Percentiles rank a stretch among this genome's conserved stretches.
Conservation (phyloP, 495 filamentous ascomycete genomes). For the Podospora tetraspora region DNA sequence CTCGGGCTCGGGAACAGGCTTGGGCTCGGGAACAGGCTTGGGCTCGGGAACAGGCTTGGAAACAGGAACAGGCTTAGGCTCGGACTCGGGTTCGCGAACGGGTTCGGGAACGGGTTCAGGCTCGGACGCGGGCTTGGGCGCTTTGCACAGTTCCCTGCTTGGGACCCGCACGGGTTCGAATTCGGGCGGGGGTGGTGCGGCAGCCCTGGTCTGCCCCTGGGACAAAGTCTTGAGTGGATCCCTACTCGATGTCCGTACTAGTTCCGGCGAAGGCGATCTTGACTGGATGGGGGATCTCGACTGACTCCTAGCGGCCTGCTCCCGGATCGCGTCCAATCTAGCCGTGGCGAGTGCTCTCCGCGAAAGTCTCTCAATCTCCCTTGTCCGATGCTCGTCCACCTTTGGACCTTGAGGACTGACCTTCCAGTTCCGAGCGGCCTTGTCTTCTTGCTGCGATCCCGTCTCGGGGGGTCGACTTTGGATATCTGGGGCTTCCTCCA, state of each 20-base stretch:
- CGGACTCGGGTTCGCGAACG: not conserved
- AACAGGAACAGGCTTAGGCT: not conserved
- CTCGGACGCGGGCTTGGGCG: not conserved
- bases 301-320: constrained; percentile 43
- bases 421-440: constrained; percentile 3
- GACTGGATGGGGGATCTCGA: constrained; percentile 36
- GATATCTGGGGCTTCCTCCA: not conserved
- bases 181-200: constrained; percentile 25
- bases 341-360: constrained; percentile 55
- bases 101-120: not conserved
- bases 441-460: not conserved
- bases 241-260: constrained; percentile 20
- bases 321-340: constrained; percentile 53
- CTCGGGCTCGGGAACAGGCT: not conserved
- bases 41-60: not conserved
- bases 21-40: not conserved
- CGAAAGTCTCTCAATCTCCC: constrained; percentile 56
- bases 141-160: not conserved
- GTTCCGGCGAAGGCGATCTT: constrained; percentile 33
- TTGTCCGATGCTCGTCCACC: constrained; percentile 51
- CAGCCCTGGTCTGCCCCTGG: constrained; percentile 23
- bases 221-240: constrained; percentile 20
- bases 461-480: not conserved
- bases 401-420: constrained; percentile 21
- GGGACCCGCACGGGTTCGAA: not conserved